Base-by-base conservation (phyloP, 345 rosid genomes). In the Bruguiera sexangula region DNA sequence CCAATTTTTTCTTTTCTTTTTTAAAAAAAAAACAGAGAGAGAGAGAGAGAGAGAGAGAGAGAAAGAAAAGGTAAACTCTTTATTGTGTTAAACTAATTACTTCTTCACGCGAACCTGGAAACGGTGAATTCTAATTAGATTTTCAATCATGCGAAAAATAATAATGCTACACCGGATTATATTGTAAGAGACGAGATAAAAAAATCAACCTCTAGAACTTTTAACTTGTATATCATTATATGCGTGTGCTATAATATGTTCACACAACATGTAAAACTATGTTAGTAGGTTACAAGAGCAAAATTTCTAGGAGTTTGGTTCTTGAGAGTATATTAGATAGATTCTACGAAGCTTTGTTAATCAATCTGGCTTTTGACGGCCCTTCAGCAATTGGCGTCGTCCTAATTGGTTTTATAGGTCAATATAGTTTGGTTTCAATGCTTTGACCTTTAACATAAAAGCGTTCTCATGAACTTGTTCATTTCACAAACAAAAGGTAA, bases 351-450 rank as follows among this genome's bases (percentile, higher is more conserved):
- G 22, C 58, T 66, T 68, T 58, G 61, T 59, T 30, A 63, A 63
- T 75, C 52, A 60, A 66, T 48, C 62, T 74, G 81, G 81, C 80
- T 7, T 34, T 34, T 83, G 79, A 79, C 75, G 76, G 63, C 43
- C 24, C 34, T 65, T 31, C 39, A 30, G 37, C 57, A 43, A 53
- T 43, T 60, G 70, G 61, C 3, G 46, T 74, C 65, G 63, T 67
- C 73, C 39, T 53, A 61, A 18, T 67, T 80, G 74, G 67, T 65
- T 74, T 68, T 67, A 48, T 67, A 68, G 68, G 50, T 15, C 3
- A 65, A 68, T 61, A 67, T 63, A 60, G 26, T 72, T 72, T 64
- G 64, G 19, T 48, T 68, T 73, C 21, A 67, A 72, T 54, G 66
- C 60, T 3, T 16, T 56, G 6, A 8, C 18, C 19, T 56, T 56